Base-by-base conservation (phyloP, 371 early-diverging fungal genomes). In the Haplosporangium sp. region DNA sequence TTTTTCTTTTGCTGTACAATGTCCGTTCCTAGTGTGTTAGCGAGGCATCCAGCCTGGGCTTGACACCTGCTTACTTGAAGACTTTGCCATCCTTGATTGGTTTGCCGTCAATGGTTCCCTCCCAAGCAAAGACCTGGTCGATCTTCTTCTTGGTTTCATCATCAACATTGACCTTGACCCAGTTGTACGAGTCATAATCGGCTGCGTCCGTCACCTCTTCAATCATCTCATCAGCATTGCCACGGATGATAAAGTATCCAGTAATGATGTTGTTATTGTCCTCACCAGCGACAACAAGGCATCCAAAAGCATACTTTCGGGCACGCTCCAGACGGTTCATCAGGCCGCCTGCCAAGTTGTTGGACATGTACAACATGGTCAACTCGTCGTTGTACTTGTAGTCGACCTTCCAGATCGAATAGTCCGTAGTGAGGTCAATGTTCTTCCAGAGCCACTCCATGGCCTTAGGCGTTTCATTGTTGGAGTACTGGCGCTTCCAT, bases 401-500 rank as follows among this genome's bases (percentile, higher is more conserved):
- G 77, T 89, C 88, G 36, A 91, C 90, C 68, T 88, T 86, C 89
- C 89, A 95, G 85, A 96, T 88, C 55, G 93, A 92, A 86, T 85
- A 97, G 67, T 95, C 96, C 59, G 89, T 86, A 10, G 91, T 79
- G 11, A 72, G 55, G 74, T 96, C 95, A 74, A 83, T 93, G 88
- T 96, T 69, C 82, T 92, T 85, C 95, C 95, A 95, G 87, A 97
- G 93, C 93, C 93, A 97, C 85, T 95, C 85, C 85, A 91, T 86
- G 65, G 96, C 94, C 46, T 85, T 88, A 64, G 95, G 93, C 60
- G 91, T 90, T 68, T 95, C 93, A 83, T 96, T 95, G 93, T 97
- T 97, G 64, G 95, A 94, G 91, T 97, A 97, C 85, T 92, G 89
- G 68, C 96, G 92, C 91, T 97, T 96, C 97, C 96, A 97, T 69